These are phyloP conservation scores for Paecilomyces sp. DNA, from an alignment of 2,329 filamentous ascomycete species.

Conservation along the genomic window DNA sequence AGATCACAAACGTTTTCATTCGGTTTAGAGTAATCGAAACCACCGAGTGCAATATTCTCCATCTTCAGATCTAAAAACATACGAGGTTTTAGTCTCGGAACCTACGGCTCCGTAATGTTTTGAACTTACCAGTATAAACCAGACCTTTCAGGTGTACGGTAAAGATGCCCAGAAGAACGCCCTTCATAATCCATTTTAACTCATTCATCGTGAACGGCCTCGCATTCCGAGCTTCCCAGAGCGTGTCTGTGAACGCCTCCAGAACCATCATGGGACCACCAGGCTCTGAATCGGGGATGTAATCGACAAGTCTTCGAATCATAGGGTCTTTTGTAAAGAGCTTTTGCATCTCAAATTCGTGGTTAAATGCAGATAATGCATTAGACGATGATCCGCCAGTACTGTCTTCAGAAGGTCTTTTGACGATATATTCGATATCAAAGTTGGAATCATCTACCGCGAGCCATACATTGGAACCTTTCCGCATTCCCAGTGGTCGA, in stretches of 20 bases:
- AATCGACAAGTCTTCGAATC: constrained; percentile 8
- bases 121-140: constrained; percentile 1
- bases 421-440: constrained; percentile 6
- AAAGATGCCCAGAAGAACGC: constrained; percentile 8
- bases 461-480: constrained; percentile 6
- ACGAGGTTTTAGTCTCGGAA: neutral
- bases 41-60: constrained; percentile 9
- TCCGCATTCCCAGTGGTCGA: constrained; percentile 6
- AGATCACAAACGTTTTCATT: constrained; percentile 8
- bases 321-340: constrained; percentile 8
- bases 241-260: constrained; percentile 7
- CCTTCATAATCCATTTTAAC: constrained; percentile 12
- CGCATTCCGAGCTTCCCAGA: constrained; percentile 10
- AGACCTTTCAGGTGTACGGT: constrained; percentile 11
- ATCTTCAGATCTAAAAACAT: constrained; percentile 10
- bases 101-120: neutral
- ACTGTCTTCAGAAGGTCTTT: constrained; percentile 5
- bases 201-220: constrained; percentile 8
- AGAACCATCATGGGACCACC: constrained; percentile 12
- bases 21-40: constrained; percentile 8
- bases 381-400: neutral
- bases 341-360: constrained; percentile 10
- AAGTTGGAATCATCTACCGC: constrained; percentile 3
- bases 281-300: constrained; percentile 7
- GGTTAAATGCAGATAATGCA: constrained; percentile 7